These are phyloP conservation scores for Medicago ruthenica DNA, from an alignment of 306 rosid genomes.

Conservation along the genomic window DNA sequence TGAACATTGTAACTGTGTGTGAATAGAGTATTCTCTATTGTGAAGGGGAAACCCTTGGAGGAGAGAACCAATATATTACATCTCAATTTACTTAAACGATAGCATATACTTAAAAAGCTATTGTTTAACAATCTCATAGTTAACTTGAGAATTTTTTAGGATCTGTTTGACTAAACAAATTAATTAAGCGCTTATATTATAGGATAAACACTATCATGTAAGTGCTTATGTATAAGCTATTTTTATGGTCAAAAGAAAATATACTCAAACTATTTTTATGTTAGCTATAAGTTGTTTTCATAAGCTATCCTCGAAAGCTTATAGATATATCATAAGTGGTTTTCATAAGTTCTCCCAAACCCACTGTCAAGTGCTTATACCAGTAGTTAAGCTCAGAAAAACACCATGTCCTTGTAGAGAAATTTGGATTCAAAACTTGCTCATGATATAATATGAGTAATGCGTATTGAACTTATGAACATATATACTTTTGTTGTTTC, in stretches of 20 bases:
- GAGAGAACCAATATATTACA: too few species aligned
- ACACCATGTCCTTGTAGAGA: neutral
- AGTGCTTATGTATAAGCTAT: neutral
- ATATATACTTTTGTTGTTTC: slow-evolving; percentile 20
- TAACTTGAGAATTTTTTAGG: neutral
- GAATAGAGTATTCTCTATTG: too few species aligned
- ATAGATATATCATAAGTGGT: neutral
- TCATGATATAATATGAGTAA: neutral
- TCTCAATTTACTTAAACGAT: too few species aligned
- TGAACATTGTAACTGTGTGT: too few species aligned
- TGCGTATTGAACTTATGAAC: neutral
- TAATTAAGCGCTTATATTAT: neutral
- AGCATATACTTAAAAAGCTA: neutral
- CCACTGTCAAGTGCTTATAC: neutral
- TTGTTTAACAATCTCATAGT: neutral
- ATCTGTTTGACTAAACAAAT: neutral
- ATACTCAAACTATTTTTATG: neutral
- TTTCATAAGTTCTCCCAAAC: neutral
- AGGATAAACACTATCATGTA: neutral
- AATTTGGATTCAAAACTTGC: neutral
- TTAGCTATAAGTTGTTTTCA: neutral
- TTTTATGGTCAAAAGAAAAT: neutral
- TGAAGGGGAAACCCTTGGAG: too few species aligned
- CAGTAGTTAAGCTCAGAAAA: neutral
- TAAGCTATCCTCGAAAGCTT: neutral